phyloP scores from a whole-genome alignment of 257 asterid species.

The Solanum stenotomum region DNA sequence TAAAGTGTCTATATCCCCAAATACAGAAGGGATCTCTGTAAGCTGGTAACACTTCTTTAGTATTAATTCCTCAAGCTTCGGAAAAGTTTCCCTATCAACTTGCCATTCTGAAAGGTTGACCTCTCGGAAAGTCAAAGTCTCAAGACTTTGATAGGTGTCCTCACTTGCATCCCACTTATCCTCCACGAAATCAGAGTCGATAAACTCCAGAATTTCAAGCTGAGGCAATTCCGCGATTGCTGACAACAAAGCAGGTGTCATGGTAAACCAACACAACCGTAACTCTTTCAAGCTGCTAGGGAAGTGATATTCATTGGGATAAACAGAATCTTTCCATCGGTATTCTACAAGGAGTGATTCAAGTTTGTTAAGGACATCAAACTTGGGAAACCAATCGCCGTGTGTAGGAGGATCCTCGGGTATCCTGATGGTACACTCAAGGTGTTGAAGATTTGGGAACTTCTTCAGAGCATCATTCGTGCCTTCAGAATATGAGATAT shows the following conservation, averaged over 20 bases:
- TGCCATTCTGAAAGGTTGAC: neutral
- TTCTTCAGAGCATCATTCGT: neutral
- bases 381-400: neutral
- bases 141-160: neutral
- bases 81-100: neutral
- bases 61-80: neutral
- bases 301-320: neutral
- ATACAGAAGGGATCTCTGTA: neutral
- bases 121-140: neutral
- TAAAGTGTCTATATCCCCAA: neutral
- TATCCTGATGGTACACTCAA: neutral
- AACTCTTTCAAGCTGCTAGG: neutral
- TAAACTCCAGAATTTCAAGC: neutral
- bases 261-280: fast-evolving
- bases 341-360: neutral
- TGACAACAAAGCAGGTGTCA: neutral
- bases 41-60: fast-evolving
- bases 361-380: neutral
- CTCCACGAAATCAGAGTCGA: fast-evolving
- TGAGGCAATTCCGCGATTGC: neutral
- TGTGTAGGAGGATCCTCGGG: neutral
- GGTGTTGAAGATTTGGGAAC: neutral
- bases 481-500: neutral
- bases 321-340: too few relatives aligned
- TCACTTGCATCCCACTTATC: neutral